Conservation (phyloP, 2,329 filamentous ascomycete genomes). For the Metarhizium robertsii region DNA sequence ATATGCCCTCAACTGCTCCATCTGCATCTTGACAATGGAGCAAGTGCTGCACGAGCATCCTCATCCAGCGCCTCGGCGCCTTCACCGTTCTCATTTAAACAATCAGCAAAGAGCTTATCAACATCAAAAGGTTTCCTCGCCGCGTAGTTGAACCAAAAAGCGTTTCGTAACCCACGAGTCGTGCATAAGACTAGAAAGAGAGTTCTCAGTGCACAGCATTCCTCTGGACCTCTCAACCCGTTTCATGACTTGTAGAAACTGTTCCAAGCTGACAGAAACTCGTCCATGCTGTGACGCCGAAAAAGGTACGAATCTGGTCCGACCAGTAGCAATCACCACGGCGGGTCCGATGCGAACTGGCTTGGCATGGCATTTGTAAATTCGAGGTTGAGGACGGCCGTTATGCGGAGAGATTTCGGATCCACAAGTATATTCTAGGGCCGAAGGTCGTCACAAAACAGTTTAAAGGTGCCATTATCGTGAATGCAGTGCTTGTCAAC, state of each 20-base stretch:
- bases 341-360: neutral
- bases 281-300: neutral
- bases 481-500: neutral
- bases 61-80: conserved; percentile 6
- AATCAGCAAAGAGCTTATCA: conserved; percentile 24
- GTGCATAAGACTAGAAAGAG: conserved; percentile 16
- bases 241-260: neutral
- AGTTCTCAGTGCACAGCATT: too few species aligned
- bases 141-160: conserved; percentile 28
- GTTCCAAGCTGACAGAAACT: neutral
- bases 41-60: conserved; percentile 11
- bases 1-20: conserved; percentile 2
- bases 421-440: neutral
- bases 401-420: conserved; percentile 38
- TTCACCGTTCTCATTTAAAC: conserved; percentile 14
- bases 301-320: neutral
- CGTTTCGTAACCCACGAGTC: conserved; percentile 22
- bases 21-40: conserved; percentile 6
- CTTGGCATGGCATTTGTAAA: conserved; percentile 1
- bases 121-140: conserved; percentile 25
- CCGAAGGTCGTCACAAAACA: conserved; percentile 1
- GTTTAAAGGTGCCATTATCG: neutral
- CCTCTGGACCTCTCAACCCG: neutral
- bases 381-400: conserved; percentile 23
- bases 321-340: neutral